These are phyloP conservation scores for Vitis rupestris DNA, from an alignment of 164 flowering plant genomes.

Conservation along the genomic window DNA sequence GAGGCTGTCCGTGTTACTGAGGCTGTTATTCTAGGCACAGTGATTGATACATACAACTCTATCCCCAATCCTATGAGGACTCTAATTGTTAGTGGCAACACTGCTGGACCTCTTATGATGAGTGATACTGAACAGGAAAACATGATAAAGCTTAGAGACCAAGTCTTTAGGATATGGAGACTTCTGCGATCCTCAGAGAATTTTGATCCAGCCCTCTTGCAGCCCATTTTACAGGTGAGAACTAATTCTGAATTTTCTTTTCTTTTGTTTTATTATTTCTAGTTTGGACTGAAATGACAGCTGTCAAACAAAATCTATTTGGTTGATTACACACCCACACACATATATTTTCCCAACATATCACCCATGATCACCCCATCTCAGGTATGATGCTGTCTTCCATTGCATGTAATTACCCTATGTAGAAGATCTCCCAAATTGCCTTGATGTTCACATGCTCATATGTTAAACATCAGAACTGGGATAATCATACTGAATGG, in stretches of 20 bases:
- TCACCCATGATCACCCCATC: too few relatives aligned
- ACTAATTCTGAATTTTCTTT: neutral
- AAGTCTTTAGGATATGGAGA: slow-evolving; percentile 76
- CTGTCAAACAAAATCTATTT: too few relatives aligned
- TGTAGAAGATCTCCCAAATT: too few relatives aligned
- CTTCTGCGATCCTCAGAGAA: slow-evolving; percentile 67
- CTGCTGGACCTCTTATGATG: slow-evolving; percentile 41
- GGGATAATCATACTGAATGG: too few relatives aligned
- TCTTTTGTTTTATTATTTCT: neutral
- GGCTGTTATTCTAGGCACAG: slow-evolving; percentile 63
- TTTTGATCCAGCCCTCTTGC: slow-evolving; percentile 82
- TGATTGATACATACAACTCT: slow-evolving; percentile 64
- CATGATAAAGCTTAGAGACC: slow-evolving; percentile 78
- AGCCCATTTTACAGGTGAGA: slow-evolving; percentile 83
- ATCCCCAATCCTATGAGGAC: slow-evolving; percentile 48
- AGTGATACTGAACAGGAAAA: slow-evolving; percentile 53
- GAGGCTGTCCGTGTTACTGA: slow-evolving; percentile 86
- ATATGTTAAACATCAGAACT: too few relatives aligned
- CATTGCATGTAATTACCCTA: too few relatives aligned
- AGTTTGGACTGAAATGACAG: neutral
- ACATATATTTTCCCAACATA: too few relatives aligned
- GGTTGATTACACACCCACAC: neutral
- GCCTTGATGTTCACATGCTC: too few relatives aligned
- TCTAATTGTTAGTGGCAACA: slow-evolving; percentile 43
- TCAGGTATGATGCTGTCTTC: too few relatives aligned